Evolutionary conservation across 202 grass and related monocot species (phyloP).

Genomic region (Digitaria exilis): DNA sequence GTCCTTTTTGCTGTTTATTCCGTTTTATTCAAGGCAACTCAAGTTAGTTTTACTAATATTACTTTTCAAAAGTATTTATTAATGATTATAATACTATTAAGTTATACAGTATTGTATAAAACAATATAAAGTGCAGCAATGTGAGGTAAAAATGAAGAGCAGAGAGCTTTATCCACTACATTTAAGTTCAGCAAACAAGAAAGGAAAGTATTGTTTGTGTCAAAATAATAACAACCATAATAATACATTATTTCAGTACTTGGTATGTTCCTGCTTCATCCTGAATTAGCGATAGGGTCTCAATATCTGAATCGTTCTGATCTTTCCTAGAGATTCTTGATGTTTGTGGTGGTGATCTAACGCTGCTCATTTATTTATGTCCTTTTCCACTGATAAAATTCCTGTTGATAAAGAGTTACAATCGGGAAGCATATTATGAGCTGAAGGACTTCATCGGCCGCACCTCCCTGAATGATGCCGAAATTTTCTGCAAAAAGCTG

Average conservation of each 20-base stretch:
- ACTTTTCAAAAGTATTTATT: neutral
- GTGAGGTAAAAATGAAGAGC: too few relatives aligned
- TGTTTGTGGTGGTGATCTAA: neutral
- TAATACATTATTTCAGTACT: neutral
- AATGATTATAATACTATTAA: neutral
- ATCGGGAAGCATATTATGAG: constrained; percentile 75
- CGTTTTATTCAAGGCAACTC: neutral
- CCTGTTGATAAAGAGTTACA: constrained; percentile 64
- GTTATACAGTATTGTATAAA: too few relatives aligned
- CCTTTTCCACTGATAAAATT: neutral
- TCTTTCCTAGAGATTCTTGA: neutral
- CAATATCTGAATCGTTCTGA: neutral
- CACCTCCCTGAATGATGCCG: constrained; percentile 73
- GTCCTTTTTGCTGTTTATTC: neutral
- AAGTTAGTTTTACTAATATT: neutral
- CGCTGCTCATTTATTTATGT: neutral
- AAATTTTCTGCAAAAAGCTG: constrained; percentile 70
- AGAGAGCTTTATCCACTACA: neutral
- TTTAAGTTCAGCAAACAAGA: neutral
- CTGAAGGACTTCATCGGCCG: constrained; percentile 78
- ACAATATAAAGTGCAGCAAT: too few relatives aligned
- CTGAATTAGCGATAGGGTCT: neutral
- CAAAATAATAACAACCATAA: neutral
- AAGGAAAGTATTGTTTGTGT: neutral
- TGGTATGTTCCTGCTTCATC: neutral